Percentiles rank a stretch among this genome's conserved stretches.
These are phyloP conservation scores for Starmerella asiatica DNA, from an alignment of 805 yeast genomes.

Conservation along the genomic window DNA sequence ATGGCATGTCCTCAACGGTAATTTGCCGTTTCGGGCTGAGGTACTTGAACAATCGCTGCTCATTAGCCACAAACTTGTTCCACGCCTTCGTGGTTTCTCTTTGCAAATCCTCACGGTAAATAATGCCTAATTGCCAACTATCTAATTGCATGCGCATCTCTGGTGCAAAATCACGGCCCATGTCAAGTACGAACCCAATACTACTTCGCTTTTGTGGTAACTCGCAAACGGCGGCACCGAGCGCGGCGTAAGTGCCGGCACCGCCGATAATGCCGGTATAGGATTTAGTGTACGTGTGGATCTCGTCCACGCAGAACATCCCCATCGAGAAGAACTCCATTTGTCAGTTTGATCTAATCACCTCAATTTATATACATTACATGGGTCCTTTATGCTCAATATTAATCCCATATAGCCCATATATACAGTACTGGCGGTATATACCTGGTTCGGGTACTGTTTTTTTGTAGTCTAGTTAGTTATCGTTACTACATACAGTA, in stretches of 20 bases:
- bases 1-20: slow-evolving; percentile 40
- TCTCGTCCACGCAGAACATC: slow-evolving; percentile 82
- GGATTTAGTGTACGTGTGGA: slow-evolving; percentile 38
- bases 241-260: slow-evolving; percentile 69
- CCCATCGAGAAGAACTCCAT: slow-evolving; percentile 53
- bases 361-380: background rate
- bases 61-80: slow-evolving; percentile 56
- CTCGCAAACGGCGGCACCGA: slow-evolving; percentile 53
- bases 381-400: background rate
- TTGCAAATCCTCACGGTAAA: slow-evolving; percentile 37
- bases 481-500: background rate
- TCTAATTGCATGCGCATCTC: slow-evolving; percentile 34
- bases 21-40: slow-evolving; percentile 48
- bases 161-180: slow-evolving; percentile 64
- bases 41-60: slow-evolving; percentile 48
- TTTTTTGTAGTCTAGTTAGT: background rate
- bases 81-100: slow-evolving; percentile 71
- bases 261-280: slow-evolving; percentile 61
- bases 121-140: slow-evolving; percentile 49
- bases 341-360: background rate
- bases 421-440: background rate
- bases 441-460: background rate
- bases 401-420: background rate
- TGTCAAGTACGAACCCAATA: slow-evolving; percentile 63
- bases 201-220: slow-evolving; percentile 26